Percentiles rank a stretch among this genome's conserved stretches.
Evolutionary conservation across 139 green algal genomes (phyloP).

Genomic region (Coccomyxa sp.): DNA sequence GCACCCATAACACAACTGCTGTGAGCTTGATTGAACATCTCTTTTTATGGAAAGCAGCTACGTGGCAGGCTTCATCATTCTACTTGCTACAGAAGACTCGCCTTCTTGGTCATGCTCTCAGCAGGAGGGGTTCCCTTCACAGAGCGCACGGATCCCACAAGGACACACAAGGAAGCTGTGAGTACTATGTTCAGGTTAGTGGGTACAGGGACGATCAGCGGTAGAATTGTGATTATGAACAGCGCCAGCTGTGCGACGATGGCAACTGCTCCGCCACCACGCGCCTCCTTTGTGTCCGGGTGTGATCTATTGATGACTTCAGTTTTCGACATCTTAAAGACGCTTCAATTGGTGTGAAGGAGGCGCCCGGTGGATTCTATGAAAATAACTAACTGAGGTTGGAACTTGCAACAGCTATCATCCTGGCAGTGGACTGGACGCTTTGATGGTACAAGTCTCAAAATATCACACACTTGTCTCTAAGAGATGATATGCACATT

Average conservation of each 20-base stretch:
- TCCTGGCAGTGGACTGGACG: no score
- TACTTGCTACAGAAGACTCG: background rate
- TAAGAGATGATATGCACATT: no score
- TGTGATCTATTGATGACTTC: background rate
- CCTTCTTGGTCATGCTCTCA: constrained; percentile 82
- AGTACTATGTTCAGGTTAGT: constrained; percentile 77
- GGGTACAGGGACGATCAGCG: constrained; percentile 27
- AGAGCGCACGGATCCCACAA: constrained; percentile 74
- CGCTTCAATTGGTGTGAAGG: no score
- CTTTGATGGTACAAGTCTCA: no score
- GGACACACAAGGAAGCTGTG: constrained; percentile 78
- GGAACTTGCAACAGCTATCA: no score
- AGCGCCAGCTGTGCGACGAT: constrained; percentile 14
- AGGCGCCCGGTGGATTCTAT: no score
- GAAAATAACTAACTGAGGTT: no score
- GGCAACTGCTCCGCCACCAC: background rate
- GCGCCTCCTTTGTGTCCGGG: background rate
- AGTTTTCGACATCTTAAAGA: no score
- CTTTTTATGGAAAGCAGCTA: no score
- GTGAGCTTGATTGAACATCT: no score
- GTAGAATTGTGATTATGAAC: constrained; percentile 11
- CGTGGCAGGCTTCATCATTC: no score
- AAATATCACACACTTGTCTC: no score
- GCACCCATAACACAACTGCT: background rate
- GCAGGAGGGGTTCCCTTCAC: constrained; percentile 61